Percentiles rank a stretch among this genome's conserved stretches.
Conservation (phyloP, 768 basidiomycete genomes). For the Suillus hirtellus region DNA sequence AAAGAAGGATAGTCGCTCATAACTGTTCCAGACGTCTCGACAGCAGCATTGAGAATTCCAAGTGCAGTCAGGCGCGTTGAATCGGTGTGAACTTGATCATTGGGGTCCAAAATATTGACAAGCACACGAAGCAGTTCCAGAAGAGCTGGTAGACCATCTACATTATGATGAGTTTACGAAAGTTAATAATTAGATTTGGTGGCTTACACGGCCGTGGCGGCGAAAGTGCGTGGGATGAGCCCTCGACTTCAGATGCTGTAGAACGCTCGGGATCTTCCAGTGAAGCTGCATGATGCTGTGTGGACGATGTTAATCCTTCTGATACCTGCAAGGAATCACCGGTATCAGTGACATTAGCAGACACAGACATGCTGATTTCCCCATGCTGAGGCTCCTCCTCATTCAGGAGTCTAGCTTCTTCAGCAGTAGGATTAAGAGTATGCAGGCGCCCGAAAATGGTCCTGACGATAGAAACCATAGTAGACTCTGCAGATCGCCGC, state of each 20-base stretch:
- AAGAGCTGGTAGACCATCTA: conserved; percentile 90
- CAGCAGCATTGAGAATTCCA: conserved; percentile 80
- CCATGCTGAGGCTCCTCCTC: conserved; percentile 53
- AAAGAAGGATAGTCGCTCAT: conserved; percentile 81
- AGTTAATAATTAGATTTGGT: neutral
- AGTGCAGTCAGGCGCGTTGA: conserved; percentile 90
- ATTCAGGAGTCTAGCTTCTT: conserved; percentile 65
- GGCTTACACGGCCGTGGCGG: conserved; percentile 26
- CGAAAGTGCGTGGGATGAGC: conserved; percentile 29
- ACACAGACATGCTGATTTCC: conserved; percentile 64
- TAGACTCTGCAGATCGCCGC: conserved; percentile 82
- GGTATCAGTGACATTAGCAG: conserved; percentile 33
- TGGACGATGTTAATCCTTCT: conserved; percentile 18
- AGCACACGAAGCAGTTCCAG: conserved; percentile 92
- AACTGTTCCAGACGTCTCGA: conserved; percentile 78
- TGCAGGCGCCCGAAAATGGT: conserved; percentile 79
- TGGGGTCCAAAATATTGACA: conserved; percentile 93
- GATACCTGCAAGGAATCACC: conserved; percentile 15
- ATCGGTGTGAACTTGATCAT: conserved; percentile 93
- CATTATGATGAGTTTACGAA: neutral
- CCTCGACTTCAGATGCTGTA: conserved; percentile 22
- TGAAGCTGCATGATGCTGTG: conserved; percentile 14
- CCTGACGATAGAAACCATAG: conserved; percentile 86
- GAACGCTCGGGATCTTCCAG: conserved; percentile 14
- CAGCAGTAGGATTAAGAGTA: conserved; percentile 58